A percentile compares a stretch with the other conserved stretches of the same genome.
Conservation (phyloP, 805 yeast genomes). For the Saccharomyces eubayanus region DNA sequence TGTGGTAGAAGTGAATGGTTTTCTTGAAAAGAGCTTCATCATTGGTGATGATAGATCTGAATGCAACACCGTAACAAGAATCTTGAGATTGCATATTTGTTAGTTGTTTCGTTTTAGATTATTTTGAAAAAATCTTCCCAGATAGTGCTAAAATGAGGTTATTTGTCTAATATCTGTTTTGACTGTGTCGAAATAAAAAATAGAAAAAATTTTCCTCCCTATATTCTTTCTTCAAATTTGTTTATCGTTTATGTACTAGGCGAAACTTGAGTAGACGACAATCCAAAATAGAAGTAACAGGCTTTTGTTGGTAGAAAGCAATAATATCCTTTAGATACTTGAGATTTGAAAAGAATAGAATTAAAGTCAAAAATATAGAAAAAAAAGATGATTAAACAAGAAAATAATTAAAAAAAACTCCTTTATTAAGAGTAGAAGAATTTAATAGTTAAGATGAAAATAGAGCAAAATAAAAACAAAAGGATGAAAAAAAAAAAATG, state of each 20-base stretch:
- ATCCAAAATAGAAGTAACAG: not conserved
- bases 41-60: conserved; percentile 53
- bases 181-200: not conserved
- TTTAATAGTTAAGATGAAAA: not conserved
- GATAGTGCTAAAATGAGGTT: not conserved
- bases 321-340: not conserved
- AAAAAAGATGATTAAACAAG: not conserved
- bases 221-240: not conserved
- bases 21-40: conserved; percentile 39
- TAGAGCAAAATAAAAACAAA: not conserved
- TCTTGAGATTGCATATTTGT: conserved; percentile 17
- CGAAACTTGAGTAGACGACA: not conserved
- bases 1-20: conserved; percentile 48
- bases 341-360: not conserved
- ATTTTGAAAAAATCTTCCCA: not conserved
- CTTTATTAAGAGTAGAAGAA: not conserved
- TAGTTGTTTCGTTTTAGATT: not conserved
- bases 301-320: not conserved
- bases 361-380: not conserved
- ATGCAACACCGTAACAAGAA: conserved; percentile 39
- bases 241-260: not conserved
- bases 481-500: not conserved
- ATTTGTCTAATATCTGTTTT: not conserved
- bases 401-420: not conserved
- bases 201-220: not conserved